phyloP scores from a whole-genome alignment of 1,284 basidiomycete genomes.

The Porodaedalea pini region DNA sequence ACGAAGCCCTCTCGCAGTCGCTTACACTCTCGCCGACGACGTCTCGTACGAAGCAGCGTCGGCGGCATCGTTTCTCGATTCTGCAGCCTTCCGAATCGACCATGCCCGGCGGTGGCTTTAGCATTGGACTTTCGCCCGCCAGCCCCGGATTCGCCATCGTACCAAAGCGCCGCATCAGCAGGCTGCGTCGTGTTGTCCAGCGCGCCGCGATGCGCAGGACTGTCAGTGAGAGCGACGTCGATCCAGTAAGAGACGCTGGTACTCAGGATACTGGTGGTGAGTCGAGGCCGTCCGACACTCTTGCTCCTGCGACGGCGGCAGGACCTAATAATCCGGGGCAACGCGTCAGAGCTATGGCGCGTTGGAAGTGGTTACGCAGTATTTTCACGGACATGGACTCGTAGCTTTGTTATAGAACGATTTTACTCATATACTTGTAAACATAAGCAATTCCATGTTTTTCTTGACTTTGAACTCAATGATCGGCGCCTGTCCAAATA shows the following conservation, averaged over 20 bases:
- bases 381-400: slow-evolving; percentile 22
- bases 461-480: neutral
- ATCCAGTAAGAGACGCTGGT: slow-evolving; percentile 35
- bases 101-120: slow-evolving; percentile 49
- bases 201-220: slow-evolving; percentile 37
- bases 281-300: slow-evolving; percentile 8
- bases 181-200: slow-evolving; percentile 26
- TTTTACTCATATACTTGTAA: neutral
- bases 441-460: neutral
- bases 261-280: slow-evolving; percentile 5
- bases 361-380: slow-evolving; percentile 38
- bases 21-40: slow-evolving; percentile 8
- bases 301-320: slow-evolving; percentile 12
- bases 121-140: slow-evolving; percentile 68
- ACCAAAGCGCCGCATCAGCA: slow-evolving; percentile 44
- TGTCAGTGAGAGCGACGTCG: slow-evolving; percentile 48
- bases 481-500: neutral
- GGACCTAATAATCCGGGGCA: neutral
- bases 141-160: slow-evolving; percentile 69
- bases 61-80: slow-evolving; percentile 17
- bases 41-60: neutral
- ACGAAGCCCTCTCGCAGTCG: neutral
- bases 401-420: neutral
- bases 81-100: slow-evolving; percentile 19
- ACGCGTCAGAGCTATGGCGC: slow-evolving; percentile 23